phyloP scores from a whole-genome alignment of 441 rosid genomes.

The Bocquillonia castaneifolia region DNA sequence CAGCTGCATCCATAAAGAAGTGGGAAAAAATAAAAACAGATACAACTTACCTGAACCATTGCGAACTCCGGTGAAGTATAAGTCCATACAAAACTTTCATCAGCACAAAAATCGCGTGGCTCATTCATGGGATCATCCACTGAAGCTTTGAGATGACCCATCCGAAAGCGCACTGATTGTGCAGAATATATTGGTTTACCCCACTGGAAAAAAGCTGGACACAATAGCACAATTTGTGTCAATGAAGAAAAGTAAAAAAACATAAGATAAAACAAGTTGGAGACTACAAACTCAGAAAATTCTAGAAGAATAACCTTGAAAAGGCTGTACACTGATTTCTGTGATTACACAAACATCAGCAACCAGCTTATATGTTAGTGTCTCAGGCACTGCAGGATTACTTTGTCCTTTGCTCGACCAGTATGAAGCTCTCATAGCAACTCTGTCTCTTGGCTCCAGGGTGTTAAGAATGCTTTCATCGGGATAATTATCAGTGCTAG shows the following conservation, averaged over 20 bases:
- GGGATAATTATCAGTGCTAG: conserved; percentile 88
- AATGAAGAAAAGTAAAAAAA: conserved; percentile 13
- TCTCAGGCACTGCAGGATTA: conserved; percentile 71
- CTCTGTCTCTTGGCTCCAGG: conserved; percentile 45
- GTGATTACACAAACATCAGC: conserved; percentile 65
- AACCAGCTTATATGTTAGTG: conserved; percentile 57
- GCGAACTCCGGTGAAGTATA: conserved; percentile 80
- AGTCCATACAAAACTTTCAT: conserved; percentile 61
- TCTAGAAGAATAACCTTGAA: conserved; percentile 49
- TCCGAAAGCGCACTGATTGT: conserved; percentile 57
- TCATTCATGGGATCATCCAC: conserved; percentile 27
- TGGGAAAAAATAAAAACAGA: background rate
- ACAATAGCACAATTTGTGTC: conserved; percentile 19
- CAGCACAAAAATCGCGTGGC: conserved; percentile 27
- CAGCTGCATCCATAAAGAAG: background rate
- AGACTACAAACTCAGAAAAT: background rate
- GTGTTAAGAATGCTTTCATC: conserved; percentile 72
- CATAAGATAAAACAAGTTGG: background rate
- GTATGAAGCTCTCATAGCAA: conserved; percentile 49
- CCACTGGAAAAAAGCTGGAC: conserved; percentile 65
- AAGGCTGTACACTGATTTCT: conserved; percentile 72
- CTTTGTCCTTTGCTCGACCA: conserved; percentile 91
- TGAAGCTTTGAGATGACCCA: conserved; percentile 50
- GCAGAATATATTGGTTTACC: conserved; percentile 84
- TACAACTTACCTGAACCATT: conserved; percentile 65